phyloP scores from a whole-genome alignment of 2,329 filamentous ascomycete genomes.

The Xylariales sp. region DNA sequence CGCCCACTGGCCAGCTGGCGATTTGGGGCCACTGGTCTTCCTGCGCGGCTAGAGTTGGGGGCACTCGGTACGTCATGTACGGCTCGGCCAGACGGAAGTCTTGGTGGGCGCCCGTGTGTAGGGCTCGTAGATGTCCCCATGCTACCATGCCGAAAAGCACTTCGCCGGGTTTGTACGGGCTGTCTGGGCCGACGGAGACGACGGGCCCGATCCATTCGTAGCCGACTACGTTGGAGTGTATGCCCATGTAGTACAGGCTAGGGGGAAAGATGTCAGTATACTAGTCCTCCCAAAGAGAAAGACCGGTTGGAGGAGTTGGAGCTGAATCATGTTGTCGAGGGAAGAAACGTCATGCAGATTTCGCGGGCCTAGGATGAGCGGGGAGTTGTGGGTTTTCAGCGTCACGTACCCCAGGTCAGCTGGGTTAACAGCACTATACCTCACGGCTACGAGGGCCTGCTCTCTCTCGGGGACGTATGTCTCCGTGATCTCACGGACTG shows the following conservation, averaged over 20 bases:
- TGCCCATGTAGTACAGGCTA: slow-evolving; percentile 16
- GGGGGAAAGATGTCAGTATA: too few relatives aligned
- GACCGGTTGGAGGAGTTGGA: too few relatives aligned
- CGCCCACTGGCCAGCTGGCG: slow-evolving; percentile 9
- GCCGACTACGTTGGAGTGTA: slow-evolving; percentile 16
- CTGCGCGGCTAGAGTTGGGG: background rate
- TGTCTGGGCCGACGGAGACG: slow-evolving; percentile 9
- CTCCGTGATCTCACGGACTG: slow-evolving; percentile 7
- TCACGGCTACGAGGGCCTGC: slow-evolving; percentile 14
- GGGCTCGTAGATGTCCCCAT: slow-evolving; percentile 11
- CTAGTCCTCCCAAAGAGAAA: too few relatives aligned
- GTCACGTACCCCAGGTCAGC: slow-evolving; percentile 18
- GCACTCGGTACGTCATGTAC: slow-evolving; percentile 6
- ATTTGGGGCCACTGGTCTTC: slow-evolving; percentile 4
- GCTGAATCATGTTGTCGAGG: too few relatives aligned
- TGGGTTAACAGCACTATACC: slow-evolving; percentile 18
- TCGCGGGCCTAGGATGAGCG: too few relatives aligned
- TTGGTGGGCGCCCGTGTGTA: slow-evolving; percentile 17
- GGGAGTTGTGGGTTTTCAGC: too few relatives aligned
- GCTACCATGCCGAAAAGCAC: slow-evolving; percentile 15
- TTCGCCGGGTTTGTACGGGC: slow-evolving; percentile 12
- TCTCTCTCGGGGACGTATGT: slow-evolving; percentile 8
- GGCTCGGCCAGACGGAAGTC: slow-evolving; percentile 14
- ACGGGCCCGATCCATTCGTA: slow-evolving; percentile 18
- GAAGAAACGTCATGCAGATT: too few relatives aligned